Evolutionary conservation across 129 eudicot genomes (phyloP), one percentile per base, ranked within the genome.

Genomic region (Chrysanthemum lavandulifolium): DNA sequence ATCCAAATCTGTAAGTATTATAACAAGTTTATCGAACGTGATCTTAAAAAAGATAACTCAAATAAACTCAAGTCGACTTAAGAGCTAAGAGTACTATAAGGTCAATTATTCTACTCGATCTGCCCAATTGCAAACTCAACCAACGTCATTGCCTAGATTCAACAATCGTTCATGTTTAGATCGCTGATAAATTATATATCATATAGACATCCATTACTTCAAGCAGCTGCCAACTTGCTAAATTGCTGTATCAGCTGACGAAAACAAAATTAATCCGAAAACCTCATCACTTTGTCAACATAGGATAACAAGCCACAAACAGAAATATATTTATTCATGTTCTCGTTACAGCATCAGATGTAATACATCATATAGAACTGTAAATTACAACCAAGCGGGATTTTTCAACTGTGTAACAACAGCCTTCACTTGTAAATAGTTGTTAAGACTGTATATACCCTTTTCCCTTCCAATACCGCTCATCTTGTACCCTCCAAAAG

Each of bases 401-500:
- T 87, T 87, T 62, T 83, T 80, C 69, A 87, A 71, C 9, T 91
- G 72, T 19, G 86, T 80, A 51, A 90, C 94, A 36, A 90, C 89
- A 67, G 97, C 91, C 79, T 90, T 90, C 64, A 90, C 95, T 69
- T 85, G 97, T 68, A 90, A 76, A 68, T 90, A 90, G 79, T 83
- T 85, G 55, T 87, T 33, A 25, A 90, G 91, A 72, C 97, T 87
- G 75, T 90, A 81, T n/a, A 85, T 60, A 25, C 97, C 97, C 77
- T 90, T 90, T 23, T 90, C 97, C 78, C 97, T 82, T 45, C 97
- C 97, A 18, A 80, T 73, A 21, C 97, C 97, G 58, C 97, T 90
- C 97, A 90, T 90, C 62, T 90, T 90, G 71, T 87, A 90, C 79
- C 97, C 95, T 19, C 97, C 97, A 71, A 90, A 90, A 0, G 97